Conservation (phyloP, 2,329 filamentous ascomycete species). For the Neonectria hederae region DNA sequence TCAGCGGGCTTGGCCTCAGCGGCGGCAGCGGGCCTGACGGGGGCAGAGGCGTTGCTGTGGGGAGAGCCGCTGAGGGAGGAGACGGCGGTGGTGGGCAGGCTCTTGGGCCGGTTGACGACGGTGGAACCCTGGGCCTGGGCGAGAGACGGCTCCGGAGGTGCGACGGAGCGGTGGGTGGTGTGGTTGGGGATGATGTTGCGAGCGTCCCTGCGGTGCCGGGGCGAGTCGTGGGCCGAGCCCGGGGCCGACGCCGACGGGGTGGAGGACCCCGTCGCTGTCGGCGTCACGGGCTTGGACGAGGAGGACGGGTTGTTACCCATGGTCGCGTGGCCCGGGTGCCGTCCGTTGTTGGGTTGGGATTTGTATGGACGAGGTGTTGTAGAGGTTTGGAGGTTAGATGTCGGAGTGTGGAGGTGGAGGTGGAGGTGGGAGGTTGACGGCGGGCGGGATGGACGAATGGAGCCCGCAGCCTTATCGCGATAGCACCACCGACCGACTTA, state of each 20-base stretch:
- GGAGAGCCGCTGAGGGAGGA: conserved; percentile 60
- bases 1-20: conserved; percentile 37
- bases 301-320: conserved; percentile 54
- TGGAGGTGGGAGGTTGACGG: conserved; percentile 13
- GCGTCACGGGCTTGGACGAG: conserved; percentile 49
- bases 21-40: conserved; percentile 39
- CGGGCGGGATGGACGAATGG: conserved; percentile 15
- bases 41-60: conserved; percentile 48
- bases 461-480: conserved; percentile 20
- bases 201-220: conserved; percentile 49
- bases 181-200: conserved; percentile 65
- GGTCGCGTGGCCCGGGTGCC: conserved; percentile 19
- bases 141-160: conserved; percentile 69
- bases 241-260: conserved; percentile 36
- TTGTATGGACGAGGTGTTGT: neutral
- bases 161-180: conserved; percentile 63
- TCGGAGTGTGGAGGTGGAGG: neutral
- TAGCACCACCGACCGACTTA: neutral
- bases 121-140: conserved; percentile 69
- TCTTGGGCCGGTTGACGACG: conserved; percentile 56
- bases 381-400: neutral
- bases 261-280: conserved; percentile 35
- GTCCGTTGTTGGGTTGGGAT: neutral
- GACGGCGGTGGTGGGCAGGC: conserved; percentile 59
- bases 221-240: conserved; percentile 42